Evolutionary conservation across 306 rosid genomes (phyloP), one percentile per base, ranked within the genome.

Genomic region (Hylodesmum podocarpum): DNA sequence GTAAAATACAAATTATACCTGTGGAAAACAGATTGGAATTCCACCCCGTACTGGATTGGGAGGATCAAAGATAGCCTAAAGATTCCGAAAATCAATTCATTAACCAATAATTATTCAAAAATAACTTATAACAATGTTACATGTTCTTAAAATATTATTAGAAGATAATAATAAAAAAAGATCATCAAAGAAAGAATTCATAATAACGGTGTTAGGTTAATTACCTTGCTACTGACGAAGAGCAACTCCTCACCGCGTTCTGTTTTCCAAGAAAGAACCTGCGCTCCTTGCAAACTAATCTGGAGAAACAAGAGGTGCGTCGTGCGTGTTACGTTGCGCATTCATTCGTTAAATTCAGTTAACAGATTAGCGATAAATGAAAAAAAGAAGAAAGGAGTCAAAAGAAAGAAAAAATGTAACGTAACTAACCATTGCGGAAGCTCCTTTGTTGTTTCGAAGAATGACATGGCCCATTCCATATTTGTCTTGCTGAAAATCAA

Each of bases 211-310:
- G 36, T 33, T 3, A 33, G 31, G 22, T 22, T 13, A 28, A 1
- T 58, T 70, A 94, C 98, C 95, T 90, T 94, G 0, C 59, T 78
- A 68, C 98, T 95, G 12, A 83, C 50, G 81, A 95, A 95, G 63
- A 95, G 64, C 50, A 95, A 47, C 84, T 92, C 99, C 58, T 92
- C 94, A 2, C 84, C 87, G 3, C 84, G 88, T 40, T 95, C 96
- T 14, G 84, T 88, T 84, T 71, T 90, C 99, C 97, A 92, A 0
- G 99, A 95, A 82, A 87, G 87, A 85, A 95, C 90, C 70, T 95
- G 99, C 27, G 89, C 99, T 80, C 99, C 99, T 19, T 90, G 84
- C 86, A 95, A 82, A 77, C 97, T 95, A 46, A 89, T 87, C 98
- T 93, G 91, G 6, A 78, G 40, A n/a, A n/a, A n/a, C n/a, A n/a